Conservation (phyloP, 1,284 basidiomycete genomes). For the Mrakiaceae sp. region DNA sequence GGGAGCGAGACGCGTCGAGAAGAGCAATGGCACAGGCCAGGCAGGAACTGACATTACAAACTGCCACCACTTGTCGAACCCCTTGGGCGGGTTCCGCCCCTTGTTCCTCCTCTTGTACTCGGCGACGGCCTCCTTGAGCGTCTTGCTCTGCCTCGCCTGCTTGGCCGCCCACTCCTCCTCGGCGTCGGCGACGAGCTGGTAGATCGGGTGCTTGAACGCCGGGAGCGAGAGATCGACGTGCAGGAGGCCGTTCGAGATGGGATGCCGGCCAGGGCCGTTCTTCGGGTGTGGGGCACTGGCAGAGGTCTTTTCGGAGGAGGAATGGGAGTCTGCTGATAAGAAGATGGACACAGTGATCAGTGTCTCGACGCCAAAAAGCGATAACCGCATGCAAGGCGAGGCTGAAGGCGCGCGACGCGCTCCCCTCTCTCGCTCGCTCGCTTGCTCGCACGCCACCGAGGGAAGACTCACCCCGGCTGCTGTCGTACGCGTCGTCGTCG, state of each 20-base stretch:
- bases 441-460: too few species aligned
- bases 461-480: too few species aligned
- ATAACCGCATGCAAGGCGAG: too few species aligned
- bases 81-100: constrained; percentile 39
- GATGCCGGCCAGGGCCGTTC: too few species aligned
- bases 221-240: constrained; percentile 20
- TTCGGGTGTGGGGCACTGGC: too few species aligned
- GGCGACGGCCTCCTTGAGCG: constrained; percentile 42
- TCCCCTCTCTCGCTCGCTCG: too few species aligned
- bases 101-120: constrained; percentile 41
- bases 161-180: constrained; percentile 44
- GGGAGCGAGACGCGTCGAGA: not conserved
- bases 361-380: too few species aligned
- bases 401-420: too few species aligned
- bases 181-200: constrained; percentile 43
- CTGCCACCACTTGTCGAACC: constrained; percentile 48
- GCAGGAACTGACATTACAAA: constrained; percentile 38
- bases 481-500: too few species aligned
- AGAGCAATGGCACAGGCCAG: not conserved
- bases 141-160: constrained; percentile 42
- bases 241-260: constrained; percentile 21
- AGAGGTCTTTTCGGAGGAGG: too few species aligned
- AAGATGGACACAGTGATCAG: too few species aligned
- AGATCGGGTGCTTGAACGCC: constrained; percentile 41
- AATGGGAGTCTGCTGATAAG: too few species aligned